Evolutionary conservation across 2,329 filamentous ascomycete genomes (phyloP), one percentile per base, ranked within the genome.

Genomic region (Ceratocystis cubensis): DNA sequence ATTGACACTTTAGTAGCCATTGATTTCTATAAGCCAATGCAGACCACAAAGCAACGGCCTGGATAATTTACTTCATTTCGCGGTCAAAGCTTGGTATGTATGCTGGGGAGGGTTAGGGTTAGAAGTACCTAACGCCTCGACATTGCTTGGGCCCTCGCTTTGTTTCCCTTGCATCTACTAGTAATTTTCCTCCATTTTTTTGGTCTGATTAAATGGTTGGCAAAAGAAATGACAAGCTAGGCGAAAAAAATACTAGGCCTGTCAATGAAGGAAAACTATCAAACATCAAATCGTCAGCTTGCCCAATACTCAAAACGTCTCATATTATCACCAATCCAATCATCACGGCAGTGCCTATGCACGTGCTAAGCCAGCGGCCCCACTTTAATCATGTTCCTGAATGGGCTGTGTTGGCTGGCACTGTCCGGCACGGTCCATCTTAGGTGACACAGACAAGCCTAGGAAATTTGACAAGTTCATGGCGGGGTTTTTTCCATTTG

Each of bases 361-460:
- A 59, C 56, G 56, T 59, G 56, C 56, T 37, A 10, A 5, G 13
- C 56, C 56, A n/a, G n/a, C 56, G 17, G 56, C 28, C 56, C 56
- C 56, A 33, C 56, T 59, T 59, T 33, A 20, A n/a, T 33, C 5
- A 59, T 37, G 56, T 59, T 59, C 56, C 56, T 59, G 13, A 13
- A 33, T 33, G 30, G 56, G 56, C 56, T 20, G 56, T 59, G 56
- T 37, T 59, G 28, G 13, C 1, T 59, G 56, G n/a, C 25, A 30
- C 28, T 59, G 28, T 37, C 25, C 56, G 28, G 56, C 56, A 59
- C 56, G 56, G 56, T 59, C 30, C 28, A 59, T 28, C 33, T 59
- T 33, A 13, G 56, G 56, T 59, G 56, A 59, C 56, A 59, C 56
- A 59, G 56, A 59, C 56, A 37, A 33, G 30, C 20, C 17, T 59